Base-by-base conservation (phyloP, 805 yeast genomes). In the Lipomyces sp. region DNA sequence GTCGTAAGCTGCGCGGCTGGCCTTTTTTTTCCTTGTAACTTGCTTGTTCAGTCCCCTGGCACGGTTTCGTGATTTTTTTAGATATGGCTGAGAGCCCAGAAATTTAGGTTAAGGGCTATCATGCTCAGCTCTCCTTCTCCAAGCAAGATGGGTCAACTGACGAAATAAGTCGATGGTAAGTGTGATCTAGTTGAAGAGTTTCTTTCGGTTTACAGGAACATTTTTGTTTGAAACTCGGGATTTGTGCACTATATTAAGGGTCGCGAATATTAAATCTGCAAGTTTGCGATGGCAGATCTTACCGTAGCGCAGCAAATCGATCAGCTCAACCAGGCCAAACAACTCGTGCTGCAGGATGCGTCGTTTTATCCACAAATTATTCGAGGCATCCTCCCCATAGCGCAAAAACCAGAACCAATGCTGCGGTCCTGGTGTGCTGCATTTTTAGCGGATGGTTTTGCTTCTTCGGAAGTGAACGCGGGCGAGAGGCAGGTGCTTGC, bases 371-470 rank as follows among this genome's bases (percentile, higher is more conserved):
- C 81, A 0, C 75, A 73, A 50, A 67, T 80, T 32, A 75, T 80
- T 6, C 73, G 74, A 45, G 76, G 79, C 11, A 75, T 80, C n/a
- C 73, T 77, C 45, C 76, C 79, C 24, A 73, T 80, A 13, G 78
- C 80, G 15, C 76, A 74, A 50, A 70, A 74, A 8, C 75, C 76
- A 5, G 80, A 78, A 29, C 62, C 64, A 2, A 71, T 67, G 50
- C 69, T 78, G 24, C 72, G 80, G 13, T 69, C 71, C 53, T 80
- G 81, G 81, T 75, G 79, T 60, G 74, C 79, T 2, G 72, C 68
- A 15, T 80, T 80, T 63, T 71, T 80, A 15, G 73, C 74, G 37
- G 80, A 78, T 62, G 81, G 79, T 29, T 77, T 80, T 62, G 67
- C 78, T 11, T 70, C 75, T n/a, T 56, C 61, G 7, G 74, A 64